Evolutionary conservation across 257 asterid genomes (phyloP), one percentile per base, ranked within the genome.

Genomic region (Penstemon davidsonii): DNA sequence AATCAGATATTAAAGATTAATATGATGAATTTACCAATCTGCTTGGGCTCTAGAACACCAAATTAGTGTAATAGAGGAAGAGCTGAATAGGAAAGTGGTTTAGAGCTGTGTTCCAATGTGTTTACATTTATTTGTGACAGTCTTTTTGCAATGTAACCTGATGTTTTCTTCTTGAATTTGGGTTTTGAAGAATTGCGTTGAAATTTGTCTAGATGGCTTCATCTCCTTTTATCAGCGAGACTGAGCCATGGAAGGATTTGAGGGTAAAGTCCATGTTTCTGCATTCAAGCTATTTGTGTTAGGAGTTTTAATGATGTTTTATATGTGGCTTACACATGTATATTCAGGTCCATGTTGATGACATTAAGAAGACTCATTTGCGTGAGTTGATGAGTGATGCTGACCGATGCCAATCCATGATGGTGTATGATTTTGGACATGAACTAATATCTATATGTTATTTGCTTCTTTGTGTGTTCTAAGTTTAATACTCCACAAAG

Each of bases 351-450:
- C 96, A 94, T 84, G 95, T 86, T 68, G 90, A 81, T 54, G 91
- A 87, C 64, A 90, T 94, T 55, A 82, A 87, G 75, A 91, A 84
- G 79, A 80, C 87, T 70, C 96, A 94, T 84, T 76, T 94, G 73
- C 96, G 99, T 19, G 92, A 88, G 43, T 67, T 94, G 86, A 83
- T 94, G 96, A 82, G 51, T 13, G 96, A 91, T 62, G 15, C 73
- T 4, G 81, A 83, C 44, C 89, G 99, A 61, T 88, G 96, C 86
- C 80, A 82, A 70, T 91, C 97, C 37, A 88, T 94, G 97, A 86
- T 79, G 82, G 62, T 77, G 99, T 88, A 93, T 67, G 95, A 73
- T 75, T 42, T 74, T 77, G 56, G 39, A 45, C 41, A 44, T 57
- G 15, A 53, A 8, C 13, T 15, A 2, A n/a, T 47, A 8, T 12